A percentile compares a stretch with the other conserved stretches of the same genome.
These are phyloP conservation scores for Russula compacta DNA, from an alignment of 768 basidiomycete genomes.

Conservation along the genomic window DNA sequence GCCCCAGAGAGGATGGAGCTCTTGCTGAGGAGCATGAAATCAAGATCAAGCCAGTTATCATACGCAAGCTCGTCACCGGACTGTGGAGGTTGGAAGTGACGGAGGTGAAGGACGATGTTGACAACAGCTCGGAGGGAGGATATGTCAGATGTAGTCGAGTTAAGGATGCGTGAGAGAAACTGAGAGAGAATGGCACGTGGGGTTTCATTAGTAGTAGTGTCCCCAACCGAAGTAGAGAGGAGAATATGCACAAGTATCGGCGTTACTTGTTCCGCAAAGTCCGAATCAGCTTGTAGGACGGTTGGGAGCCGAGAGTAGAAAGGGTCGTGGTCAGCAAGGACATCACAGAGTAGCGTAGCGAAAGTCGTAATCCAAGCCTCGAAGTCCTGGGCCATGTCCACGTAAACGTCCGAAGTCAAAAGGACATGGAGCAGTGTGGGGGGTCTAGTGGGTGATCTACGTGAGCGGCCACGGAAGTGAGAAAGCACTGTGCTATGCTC, in stretches of 20 bases:
- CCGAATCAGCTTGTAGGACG: conserved; percentile 44
- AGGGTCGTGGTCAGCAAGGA: conserved; percentile 41
- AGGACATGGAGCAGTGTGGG: conserved; percentile 33
- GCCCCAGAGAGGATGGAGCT: conserved; percentile 72
- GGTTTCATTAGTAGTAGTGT: conserved; percentile 20
- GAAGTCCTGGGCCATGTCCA: conserved; percentile 42
- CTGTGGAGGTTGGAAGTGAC: conserved; percentile 44
- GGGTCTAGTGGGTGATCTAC: conserved; percentile 20
- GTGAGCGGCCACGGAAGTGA: conserved; percentile 23
- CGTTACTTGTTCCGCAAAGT: conserved; percentile 58
- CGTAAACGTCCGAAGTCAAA: conserved; percentile 28
- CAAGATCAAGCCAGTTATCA: conserved; percentile 75
- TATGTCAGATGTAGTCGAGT: conserved; percentile 29
- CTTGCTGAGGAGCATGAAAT: conserved; percentile 60
- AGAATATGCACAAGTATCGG: conserved; percentile 69
- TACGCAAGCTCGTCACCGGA: conserved; percentile 39
- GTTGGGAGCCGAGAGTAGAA: conserved; percentile 64
- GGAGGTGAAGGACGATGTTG: conserved; percentile 70
- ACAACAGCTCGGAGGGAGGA: conserved; percentile 53
- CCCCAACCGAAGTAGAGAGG: conserved; percentile 29
- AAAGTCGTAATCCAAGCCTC: conserved; percentile 53
- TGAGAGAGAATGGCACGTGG: conserved; percentile 31
- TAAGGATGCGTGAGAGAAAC: conserved; percentile 52
- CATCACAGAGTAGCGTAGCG: conserved; percentile 47
- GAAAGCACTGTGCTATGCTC: conserved; percentile 22